phyloP scores from a whole-genome alignment of 2,329 filamentous ascomycete genomes.

The Xylariales sp. region DNA sequence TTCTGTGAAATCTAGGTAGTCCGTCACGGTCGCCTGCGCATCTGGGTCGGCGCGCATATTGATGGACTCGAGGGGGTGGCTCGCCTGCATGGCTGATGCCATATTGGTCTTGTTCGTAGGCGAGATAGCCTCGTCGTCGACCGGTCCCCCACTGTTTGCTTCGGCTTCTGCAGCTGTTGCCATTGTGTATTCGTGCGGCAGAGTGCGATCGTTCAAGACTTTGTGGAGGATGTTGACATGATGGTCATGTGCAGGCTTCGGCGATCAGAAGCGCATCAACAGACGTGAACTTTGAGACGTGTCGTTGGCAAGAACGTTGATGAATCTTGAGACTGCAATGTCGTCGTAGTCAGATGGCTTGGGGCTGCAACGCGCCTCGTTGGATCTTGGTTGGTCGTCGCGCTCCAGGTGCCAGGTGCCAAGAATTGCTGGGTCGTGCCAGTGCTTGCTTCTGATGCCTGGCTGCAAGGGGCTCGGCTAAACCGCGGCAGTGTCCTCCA shows the following conservation, averaged over 20 bases:
- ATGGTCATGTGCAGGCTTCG: neutral
- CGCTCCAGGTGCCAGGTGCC: too few relatives aligned
- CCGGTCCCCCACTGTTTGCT: conserved; percentile 11
- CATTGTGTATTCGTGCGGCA: too few relatives aligned
- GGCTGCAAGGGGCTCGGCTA: too few relatives aligned
- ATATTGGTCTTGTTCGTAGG: conserved; percentile 29
- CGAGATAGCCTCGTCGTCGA: conserved; percentile 23
- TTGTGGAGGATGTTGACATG: neutral
- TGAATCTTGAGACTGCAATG: conserved; percentile 1
- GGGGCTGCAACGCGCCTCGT: too few relatives aligned
- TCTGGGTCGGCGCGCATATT: conserved; percentile 58
- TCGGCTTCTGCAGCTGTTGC: conserved; percentile 3
- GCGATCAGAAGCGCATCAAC: neutral
- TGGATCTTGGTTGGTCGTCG: too few relatives aligned
- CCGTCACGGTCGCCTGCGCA: conserved; percentile 64
- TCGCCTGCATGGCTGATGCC: conserved; percentile 24
- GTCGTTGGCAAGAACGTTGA: neutral
- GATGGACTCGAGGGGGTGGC: conserved; percentile 38
- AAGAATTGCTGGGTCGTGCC: too few relatives aligned
- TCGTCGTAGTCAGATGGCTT: too few relatives aligned
- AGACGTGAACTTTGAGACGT: too few relatives aligned
- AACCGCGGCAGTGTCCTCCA: too few relatives aligned
- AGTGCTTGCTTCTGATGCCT: too few relatives aligned
- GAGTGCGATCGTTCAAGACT: too few relatives aligned
- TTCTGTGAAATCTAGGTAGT: conserved; percentile 67